These are phyloP conservation scores for Omphalea diandra DNA, from an alignment of 441 rosid species.

Conservation along the genomic window DNA sequence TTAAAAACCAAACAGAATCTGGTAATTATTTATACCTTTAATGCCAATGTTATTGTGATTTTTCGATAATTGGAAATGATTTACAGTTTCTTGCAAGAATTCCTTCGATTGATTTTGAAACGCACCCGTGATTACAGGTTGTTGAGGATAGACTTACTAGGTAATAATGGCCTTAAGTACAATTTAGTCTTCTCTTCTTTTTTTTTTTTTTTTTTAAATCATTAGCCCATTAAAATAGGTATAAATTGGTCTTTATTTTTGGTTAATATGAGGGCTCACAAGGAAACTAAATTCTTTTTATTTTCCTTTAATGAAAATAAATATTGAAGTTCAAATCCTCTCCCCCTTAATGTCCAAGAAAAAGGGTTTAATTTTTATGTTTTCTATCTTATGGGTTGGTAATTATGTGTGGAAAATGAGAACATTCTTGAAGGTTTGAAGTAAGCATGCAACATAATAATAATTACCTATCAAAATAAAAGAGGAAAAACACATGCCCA, in stretches of 20 bases:
- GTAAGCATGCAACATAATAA: background rate
- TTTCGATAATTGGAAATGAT: conserved; percentile 13
- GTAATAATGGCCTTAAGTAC: background rate
- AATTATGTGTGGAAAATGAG: background rate
- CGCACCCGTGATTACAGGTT: conserved; percentile 5
- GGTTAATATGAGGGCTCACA: background rate
- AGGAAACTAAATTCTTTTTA: background rate
- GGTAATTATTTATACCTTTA: conserved; percentile 26
- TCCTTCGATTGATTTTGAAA: conserved; percentile 8
- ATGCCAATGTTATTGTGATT: conserved; percentile 19
- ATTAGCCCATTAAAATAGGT: background rate
- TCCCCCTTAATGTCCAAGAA: too few relatives aligned
- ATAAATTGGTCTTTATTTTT: background rate
- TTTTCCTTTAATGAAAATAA: background rate
- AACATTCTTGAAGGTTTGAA: background rate
- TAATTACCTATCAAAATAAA: background rate
- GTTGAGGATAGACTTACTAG: background rate
- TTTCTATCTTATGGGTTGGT: too few relatives aligned
- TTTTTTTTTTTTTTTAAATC: background rate
- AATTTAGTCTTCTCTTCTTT: background rate
- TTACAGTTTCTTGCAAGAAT: conserved; percentile 3
- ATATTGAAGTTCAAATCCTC: background rate
- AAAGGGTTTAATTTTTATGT: too few relatives aligned
- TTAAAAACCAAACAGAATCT: conserved; percentile 8
- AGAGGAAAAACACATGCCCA: background rate